phyloP scores from a whole-genome alignment of 2,329 filamentous ascomycete species.

The Cladosporium oxysporum region DNA sequence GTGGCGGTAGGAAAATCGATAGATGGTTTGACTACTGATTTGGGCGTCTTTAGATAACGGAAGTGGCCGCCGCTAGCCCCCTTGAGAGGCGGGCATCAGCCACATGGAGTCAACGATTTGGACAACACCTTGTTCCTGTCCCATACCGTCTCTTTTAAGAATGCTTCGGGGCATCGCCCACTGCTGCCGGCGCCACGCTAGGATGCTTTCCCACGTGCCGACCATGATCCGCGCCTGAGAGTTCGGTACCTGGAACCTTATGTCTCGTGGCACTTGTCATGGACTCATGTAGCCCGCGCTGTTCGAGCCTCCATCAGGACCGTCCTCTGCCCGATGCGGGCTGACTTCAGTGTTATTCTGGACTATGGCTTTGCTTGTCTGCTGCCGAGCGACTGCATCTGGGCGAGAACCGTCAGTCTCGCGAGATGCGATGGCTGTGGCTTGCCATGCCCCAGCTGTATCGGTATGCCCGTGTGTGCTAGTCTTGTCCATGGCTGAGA shows the following conservation, averaged over 20 bases:
- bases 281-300: background rate
- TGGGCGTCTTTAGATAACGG: background rate
- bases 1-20: background rate
- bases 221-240: background rate
- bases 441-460: slow-evolving; percentile 5
- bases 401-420: background rate
- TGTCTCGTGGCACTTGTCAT: background rate
- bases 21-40: background rate
- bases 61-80: background rate
- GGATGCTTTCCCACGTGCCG: background rate
- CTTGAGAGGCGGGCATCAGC: background rate
- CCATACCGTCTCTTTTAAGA: background rate
- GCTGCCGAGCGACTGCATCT: background rate
- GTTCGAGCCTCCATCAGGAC: slow-evolving; percentile 2
- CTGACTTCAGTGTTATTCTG: background rate
- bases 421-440: background rate
- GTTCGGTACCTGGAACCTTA: background rate
- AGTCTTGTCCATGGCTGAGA: background rate
- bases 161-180: background rate
- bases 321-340: background rate
- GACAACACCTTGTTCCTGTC: background rate
- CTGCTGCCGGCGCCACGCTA: slow-evolving; percentile 2
- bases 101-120: slow-evolving; percentile 6
- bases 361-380: background rate
- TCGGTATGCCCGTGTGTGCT: slow-evolving; percentile 3